Evolutionary conservation across 768 basidiomycete genomes (phyloP).

Genomic region (Rhizopogon roseolus): DNA sequence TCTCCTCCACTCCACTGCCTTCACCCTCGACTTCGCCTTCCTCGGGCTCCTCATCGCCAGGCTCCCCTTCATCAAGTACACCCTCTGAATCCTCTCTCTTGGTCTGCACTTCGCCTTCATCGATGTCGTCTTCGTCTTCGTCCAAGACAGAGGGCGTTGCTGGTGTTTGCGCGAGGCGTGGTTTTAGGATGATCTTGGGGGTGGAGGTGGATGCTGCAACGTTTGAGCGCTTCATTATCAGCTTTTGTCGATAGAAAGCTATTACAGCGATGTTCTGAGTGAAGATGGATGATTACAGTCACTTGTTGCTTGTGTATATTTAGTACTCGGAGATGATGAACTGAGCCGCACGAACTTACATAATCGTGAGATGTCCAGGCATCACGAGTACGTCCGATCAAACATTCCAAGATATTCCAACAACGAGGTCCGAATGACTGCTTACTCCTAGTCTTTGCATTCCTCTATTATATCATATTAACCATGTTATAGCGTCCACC

Average conservation of each 20-base stretch:
- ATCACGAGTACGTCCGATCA: too few species aligned
- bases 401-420: too few species aligned
- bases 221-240: conserved; percentile 18
- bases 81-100: conserved; percentile 28
- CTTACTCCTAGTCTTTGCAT: too few species aligned
- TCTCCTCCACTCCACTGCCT: conserved; percentile 26
- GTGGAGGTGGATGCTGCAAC: conserved; percentile 12
- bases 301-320: too few species aligned
- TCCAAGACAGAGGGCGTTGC: conserved; percentile 13
- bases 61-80: conserved; percentile 27
- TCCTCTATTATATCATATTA: too few species aligned
- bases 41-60: conserved; percentile 18
- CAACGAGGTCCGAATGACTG: too few species aligned
- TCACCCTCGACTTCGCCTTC: conserved; percentile 23
- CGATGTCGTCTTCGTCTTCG: conserved; percentile 15
- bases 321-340: too few species aligned
- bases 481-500: too few species aligned
- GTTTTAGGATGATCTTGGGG: conserved; percentile 38
- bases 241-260: neutral
- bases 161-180: conserved; percentile 23
- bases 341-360: too few species aligned
- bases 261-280: neutral
- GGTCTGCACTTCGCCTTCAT: conserved; percentile 19
- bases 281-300: too few species aligned
- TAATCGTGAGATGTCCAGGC: too few species aligned